phyloP scores from a whole-genome alignment of 129 eudicot species.

The carrot (Daucus carota) region DH1_v3.0 NC_030386.2:25165001-25165500 shows the following conservation, averaged over 20 bases:
- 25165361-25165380: constrained; percentile 5
- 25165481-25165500: not conserved
- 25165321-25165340: not conserved
- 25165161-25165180: no score
- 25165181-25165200: no score
- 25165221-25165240: not conserved
- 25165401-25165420: not conserved
- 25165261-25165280: constrained; percentile 60
- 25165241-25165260: constrained; percentile 42
- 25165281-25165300: constrained; percentile 68
- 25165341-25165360: not conserved
- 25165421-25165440: not conserved
- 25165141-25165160: no score
- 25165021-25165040: not conserved
- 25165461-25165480: not conserved
- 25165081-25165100: not conserved
- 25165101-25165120: no score
- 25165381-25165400: not conserved
- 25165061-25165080: not conserved
- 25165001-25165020: not conserved
- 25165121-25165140: no score
- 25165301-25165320: constrained; percentile 70
- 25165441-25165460: not conserved
- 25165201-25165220: no score
- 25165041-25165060: not conserved